phyloP scores from a whole-genome alignment of 129 eudicot genomes.

The Tagetes erecta region DNA sequence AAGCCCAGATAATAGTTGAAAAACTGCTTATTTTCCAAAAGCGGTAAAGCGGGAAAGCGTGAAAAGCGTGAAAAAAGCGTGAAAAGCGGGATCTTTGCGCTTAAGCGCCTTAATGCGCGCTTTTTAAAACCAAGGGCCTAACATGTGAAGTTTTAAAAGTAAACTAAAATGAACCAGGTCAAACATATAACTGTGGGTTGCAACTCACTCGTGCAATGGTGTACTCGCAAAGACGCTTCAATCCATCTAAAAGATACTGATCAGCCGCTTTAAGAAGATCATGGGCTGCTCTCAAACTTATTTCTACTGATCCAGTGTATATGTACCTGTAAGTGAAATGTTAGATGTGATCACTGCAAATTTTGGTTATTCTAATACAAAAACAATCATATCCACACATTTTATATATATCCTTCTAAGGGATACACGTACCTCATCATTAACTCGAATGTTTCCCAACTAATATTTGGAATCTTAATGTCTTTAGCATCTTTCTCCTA shows the following conservation, averaged over 20 bases:
- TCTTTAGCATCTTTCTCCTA: conserved; percentile 89
- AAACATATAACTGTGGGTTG: neutral
- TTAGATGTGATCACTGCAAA: neutral
- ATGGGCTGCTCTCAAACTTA: conserved; percentile 62
- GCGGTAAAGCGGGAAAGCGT: no score
- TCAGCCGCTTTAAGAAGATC: conserved; percentile 87
- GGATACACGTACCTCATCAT: conserved; percentile 77
- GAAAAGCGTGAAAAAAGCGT: no score
- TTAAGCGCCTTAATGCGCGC: no score
- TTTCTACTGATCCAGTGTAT: conserved; percentile 82
- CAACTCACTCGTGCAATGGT: conserved; percentile 67
- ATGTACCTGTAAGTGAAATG: conserved; percentile 59
- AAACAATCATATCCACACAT: neutral
- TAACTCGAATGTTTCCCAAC: conserved; percentile 87
- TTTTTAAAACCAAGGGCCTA: no score
- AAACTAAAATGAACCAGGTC: no score
- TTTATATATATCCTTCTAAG: neutral
- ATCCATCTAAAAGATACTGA: conserved; percentile 81
- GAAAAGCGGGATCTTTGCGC: no score
- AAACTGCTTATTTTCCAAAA: no score
- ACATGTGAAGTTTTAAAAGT: no score
- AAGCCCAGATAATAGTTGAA: no score
- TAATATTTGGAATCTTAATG: conserved; percentile 81
- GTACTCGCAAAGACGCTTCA: conserved; percentile 83
- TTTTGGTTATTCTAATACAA: no score